phyloP scores from a whole-genome alignment of 2,329 filamentous ascomycete species.

The Colletotrichum sansevieriae region DNA sequence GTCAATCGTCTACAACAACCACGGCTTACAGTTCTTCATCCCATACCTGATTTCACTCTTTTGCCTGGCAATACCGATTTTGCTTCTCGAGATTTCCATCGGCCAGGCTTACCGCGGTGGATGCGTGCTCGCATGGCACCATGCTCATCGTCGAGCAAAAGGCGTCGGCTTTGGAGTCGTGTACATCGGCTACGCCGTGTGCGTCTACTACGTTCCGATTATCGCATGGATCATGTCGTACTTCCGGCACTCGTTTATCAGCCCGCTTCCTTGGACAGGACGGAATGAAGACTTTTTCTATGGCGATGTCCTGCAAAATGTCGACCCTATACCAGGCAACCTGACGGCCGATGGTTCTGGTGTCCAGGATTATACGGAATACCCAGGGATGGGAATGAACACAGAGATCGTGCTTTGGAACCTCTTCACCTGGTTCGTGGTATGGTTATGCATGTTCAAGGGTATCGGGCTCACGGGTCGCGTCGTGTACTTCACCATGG shows the following conservation, averaged over 20 bases:
- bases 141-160: constrained; percentile 61
- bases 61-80: constrained; percentile 64
- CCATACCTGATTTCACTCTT: constrained; percentile 65
- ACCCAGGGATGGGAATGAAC: constrained; percentile 58
- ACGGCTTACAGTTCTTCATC: constrained; percentile 69
- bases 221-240: constrained; percentile 69
- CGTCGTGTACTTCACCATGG: constrained; percentile 70
- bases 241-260: constrained; percentile 65
- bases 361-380: constrained; percentile 56
- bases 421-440: constrained; percentile 67
- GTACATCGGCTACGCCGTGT: constrained; percentile 63
- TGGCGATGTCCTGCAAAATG: constrained; percentile 11
- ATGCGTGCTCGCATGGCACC: constrained; percentile 63
- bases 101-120: constrained; percentile 72
- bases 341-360: constrained; percentile 49
- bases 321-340: constrained; percentile 49
- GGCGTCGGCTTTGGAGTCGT: constrained; percentile 64
- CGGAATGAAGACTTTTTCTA: constrained; percentile 57
- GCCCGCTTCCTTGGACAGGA: constrained; percentile 64
- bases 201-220: constrained; percentile 67
- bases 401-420: constrained; percentile 68
- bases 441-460: constrained; percentile 70
- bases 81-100: constrained; percentile 72
- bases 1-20: constrained; percentile 68
- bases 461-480: constrained; percentile 67